Percentiles rank a stretch among this genome's conserved stretches.
These are phyloP conservation scores for Corylus heterophylla DNA, from an alignment of 306 rosid species.

Conservation along the genomic window DNA sequence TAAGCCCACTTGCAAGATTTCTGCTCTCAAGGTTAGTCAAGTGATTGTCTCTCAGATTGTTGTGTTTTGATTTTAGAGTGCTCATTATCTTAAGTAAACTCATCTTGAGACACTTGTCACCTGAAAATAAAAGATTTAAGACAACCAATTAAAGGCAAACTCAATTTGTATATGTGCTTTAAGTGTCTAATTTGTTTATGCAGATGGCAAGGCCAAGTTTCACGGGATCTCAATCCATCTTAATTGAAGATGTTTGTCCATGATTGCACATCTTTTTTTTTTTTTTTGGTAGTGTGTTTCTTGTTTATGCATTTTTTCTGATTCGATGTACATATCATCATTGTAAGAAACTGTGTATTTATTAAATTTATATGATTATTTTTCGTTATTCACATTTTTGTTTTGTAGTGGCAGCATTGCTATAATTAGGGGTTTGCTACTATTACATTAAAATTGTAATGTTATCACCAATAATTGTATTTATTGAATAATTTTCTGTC, in stretches of 20 bases:
- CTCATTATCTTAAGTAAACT: not conserved
- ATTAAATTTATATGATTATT: constrained; percentile 26
- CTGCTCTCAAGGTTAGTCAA: constrained; percentile 84
- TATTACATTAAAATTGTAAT: constrained; percentile 43
- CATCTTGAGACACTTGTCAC: not conserved
- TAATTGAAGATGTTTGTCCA: constrained; percentile 37
- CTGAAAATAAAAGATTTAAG: not conserved
- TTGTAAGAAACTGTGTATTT: constrained; percentile 49
- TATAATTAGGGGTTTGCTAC: constrained; percentile 48
- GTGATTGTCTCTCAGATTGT: constrained; percentile 22
- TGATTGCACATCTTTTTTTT: constrained; percentile 35
- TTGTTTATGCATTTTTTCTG: constrained; percentile 39
- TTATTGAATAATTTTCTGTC: constrained; percentile 18
- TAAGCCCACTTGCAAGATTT: constrained; percentile 95
- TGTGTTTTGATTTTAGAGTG: not conserved
- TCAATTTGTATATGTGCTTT: not conserved
- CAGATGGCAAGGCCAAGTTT: constrained; percentile 99
- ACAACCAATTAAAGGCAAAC: not conserved
- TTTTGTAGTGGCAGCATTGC: constrained; percentile 35
- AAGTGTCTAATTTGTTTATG: constrained; percentile 25
- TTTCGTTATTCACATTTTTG: constrained; percentile 25
- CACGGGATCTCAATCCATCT: constrained; percentile 70
- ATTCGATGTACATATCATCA: constrained; percentile 80
- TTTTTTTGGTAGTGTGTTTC: constrained; percentile 40
- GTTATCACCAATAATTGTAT: constrained; percentile 22